Conservation (phyloP, 1,284 basidiomycete genomes). For the Ganoderma lucidum region DNA sequence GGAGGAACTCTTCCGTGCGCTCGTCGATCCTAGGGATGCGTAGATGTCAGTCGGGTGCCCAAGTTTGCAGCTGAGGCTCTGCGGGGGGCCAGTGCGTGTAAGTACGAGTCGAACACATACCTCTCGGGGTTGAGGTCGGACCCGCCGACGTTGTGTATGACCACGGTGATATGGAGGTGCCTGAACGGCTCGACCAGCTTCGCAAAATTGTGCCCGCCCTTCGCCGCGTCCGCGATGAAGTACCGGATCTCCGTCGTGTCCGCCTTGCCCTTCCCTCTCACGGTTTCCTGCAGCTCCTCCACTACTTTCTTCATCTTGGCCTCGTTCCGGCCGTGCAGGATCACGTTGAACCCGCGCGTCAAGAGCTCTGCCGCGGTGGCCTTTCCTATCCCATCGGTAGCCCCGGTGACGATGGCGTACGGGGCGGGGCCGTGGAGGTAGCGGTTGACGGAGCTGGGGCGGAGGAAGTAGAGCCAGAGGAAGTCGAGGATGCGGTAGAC, state of each 20-base stretch:
- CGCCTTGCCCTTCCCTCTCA: conserved; percentile 2
- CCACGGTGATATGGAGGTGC: conserved; percentile 40
- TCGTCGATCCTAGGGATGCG: conserved; percentile 33
- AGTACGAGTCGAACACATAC: conserved; percentile 18
- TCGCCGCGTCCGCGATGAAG: conserved; percentile 40
- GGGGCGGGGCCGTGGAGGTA: conserved; percentile 38
- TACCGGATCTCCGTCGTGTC: conserved; percentile 33
- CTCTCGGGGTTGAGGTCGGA: conserved; percentile 25
- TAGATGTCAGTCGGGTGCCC: neutral
- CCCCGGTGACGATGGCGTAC: conserved; percentile 42
- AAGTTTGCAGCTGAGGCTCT: too few relatives aligned
- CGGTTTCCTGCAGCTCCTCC: conserved; percentile 31
- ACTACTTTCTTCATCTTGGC: conserved; percentile 39
- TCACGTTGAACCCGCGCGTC: conserved; percentile 40
- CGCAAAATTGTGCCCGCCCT: conserved; percentile 35
- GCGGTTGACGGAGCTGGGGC: conserved; percentile 33
- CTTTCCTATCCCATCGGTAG: conserved; percentile 44
- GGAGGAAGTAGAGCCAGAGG: conserved; percentile 40
- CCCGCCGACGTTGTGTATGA: conserved; percentile 42
- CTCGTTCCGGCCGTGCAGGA: conserved; percentile 42
- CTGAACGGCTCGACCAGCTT: conserved; percentile 34
- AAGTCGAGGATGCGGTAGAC: conserved; percentile 34
- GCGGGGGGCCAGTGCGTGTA: neutral
- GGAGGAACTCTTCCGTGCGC: conserved; percentile 31
- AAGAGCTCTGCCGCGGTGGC: conserved; percentile 40